Conservation (phyloP, 257 asterid species). For the Solanum phureja region DNA sequence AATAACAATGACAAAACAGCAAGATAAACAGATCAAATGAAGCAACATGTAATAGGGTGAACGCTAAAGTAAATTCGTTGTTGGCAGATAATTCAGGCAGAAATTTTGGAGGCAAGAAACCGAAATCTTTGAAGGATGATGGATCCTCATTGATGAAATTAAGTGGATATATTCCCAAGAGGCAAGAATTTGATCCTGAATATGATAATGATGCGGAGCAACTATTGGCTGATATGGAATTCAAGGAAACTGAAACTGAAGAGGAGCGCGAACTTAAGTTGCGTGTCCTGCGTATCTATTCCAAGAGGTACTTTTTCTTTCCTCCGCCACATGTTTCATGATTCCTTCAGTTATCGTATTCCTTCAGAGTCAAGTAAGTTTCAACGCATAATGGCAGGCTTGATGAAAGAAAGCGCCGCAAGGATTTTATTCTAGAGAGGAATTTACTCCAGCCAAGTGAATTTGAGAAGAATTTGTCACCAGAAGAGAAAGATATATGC, state of each 20-base stretch:
- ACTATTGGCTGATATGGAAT: conserved; percentile 84
- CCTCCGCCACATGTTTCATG: background rate
- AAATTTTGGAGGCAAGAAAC: conserved; percentile 53
- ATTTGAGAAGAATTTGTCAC: background rate
- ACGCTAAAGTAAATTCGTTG: background rate
- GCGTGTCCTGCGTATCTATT: conserved; percentile 62
- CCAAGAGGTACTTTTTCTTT: conserved; percentile 40
- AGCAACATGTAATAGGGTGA: background rate
- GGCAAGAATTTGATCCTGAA: conserved; percentile 80
- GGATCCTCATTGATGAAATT: conserved; percentile 53
- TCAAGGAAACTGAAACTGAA: conserved; percentile 70
- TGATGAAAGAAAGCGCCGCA: conserved; percentile 79
- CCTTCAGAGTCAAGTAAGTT: background rate
- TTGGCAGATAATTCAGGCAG: conserved; percentile 41
- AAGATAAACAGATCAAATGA: background rate
- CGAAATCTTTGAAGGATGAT: conserved; percentile 39
- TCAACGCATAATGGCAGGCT: conserved; percentile 40
- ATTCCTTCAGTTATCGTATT: background rate
- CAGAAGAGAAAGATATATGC: background rate
- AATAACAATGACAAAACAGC: background rate
- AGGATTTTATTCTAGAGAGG: conserved; percentile 44
- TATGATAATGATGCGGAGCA: conserved; percentile 91
- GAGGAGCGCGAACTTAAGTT: conserved; percentile 68
- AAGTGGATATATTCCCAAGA: conserved; percentile 67
- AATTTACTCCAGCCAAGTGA: background rate